A percentile compares a stretch with the other conserved stretches of the same genome.
Evolutionary conservation across 305 asterid species (phyloP).

Genomic region (Solanum hybrid): DNA sequence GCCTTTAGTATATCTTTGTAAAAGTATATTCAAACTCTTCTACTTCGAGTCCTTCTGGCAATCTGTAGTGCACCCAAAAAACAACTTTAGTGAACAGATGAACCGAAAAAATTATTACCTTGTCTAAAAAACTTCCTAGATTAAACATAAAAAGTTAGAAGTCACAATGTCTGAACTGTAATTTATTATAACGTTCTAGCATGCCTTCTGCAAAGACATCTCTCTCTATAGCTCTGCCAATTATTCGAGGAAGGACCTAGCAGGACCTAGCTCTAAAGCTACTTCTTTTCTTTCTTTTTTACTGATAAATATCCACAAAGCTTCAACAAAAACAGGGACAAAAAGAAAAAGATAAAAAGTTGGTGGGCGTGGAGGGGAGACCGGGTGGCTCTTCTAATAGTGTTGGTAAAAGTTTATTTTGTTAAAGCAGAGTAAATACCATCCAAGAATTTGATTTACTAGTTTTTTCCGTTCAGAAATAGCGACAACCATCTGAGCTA

Average conservation of each 20-base stretch:
- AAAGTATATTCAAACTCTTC: constrained; percentile 4
- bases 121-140: not conserved
- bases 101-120: not conserved
- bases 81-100: not conserved
- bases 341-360: not conserved
- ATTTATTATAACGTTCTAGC: not conserved
- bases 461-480: not conserved
- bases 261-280: constrained; percentile 1
- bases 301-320: not conserved
- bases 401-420: not conserved
- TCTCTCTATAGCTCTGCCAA: not conserved
- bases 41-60: constrained; percentile 16
- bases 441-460: not conserved
- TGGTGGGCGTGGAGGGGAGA: not conserved
- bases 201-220: not conserved
- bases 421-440: not conserved
- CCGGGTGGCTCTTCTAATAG: not conserved
- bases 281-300: not conserved
- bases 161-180: not conserved
- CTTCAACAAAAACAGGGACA: not conserved
- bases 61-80: constrained; percentile 11
- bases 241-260: not conserved
- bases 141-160: not conserved
- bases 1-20: not conserved
- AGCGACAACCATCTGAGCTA: not conserved